Conservation (phyloP, 495 filamentous ascomycete genomes). For the Achaetomiella virescens region DNA sequence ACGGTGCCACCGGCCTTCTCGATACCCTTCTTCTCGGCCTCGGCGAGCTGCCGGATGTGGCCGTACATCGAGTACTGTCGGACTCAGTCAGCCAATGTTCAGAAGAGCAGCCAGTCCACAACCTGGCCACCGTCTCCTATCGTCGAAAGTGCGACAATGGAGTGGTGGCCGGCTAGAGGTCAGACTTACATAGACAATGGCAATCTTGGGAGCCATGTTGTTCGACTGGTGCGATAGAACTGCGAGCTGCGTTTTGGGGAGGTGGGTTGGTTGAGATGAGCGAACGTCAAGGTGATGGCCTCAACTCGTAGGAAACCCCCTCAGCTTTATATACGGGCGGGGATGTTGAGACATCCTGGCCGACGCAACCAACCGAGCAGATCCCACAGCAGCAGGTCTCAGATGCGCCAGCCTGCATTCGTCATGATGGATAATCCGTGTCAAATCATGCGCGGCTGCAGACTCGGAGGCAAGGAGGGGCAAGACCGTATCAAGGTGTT, state of each 20-base stretch:
- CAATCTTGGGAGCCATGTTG: constrained; percentile 87
- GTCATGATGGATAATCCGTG: constrained; percentile 31
- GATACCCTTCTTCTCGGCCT: constrained; percentile 86
- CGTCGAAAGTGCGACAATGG: no score
- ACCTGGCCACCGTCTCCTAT: background rate
- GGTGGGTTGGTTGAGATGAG: background rate
- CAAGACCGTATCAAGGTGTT: background rate
- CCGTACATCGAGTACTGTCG: constrained; percentile 91
- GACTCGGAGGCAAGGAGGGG: background rate
- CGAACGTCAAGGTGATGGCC: background rate
- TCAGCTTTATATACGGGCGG: constrained; percentile 3
- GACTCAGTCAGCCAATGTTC: constrained; percentile 12
- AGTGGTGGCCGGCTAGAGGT: background rate
- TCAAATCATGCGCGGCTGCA: constrained; percentile 7
- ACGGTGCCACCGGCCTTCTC: constrained; percentile 75
- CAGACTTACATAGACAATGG: constrained; percentile 75
- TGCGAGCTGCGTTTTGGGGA: background rate
- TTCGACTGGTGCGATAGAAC: background rate
- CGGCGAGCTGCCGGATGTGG: constrained; percentile 77
- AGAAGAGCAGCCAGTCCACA: no score
- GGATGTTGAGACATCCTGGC: background rate
- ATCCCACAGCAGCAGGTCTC: constrained; percentile 8
- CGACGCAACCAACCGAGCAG: background rate
- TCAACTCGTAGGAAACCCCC: background rate
- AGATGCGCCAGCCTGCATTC: constrained; percentile 17